Evolutionary conservation across 2,329 filamentous ascomycete genomes (phyloP).

Genomic region (Coleophoma crateriformis): DNA sequence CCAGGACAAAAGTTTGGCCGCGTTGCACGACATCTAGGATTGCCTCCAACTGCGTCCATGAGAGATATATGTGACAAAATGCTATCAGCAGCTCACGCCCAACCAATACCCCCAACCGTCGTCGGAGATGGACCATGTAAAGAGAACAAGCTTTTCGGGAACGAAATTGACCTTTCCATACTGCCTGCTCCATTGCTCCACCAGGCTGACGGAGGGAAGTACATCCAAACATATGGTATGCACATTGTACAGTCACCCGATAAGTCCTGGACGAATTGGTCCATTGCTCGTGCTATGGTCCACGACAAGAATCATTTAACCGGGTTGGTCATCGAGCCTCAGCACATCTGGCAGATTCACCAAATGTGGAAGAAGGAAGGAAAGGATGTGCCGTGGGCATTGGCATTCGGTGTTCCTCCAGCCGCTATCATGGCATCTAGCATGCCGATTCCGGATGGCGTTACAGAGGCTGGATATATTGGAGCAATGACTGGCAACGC

Average conservation of each 20-base stretch:
- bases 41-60: conserved; percentile 31
- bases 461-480: conserved; percentile 42
- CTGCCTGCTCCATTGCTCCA: conserved; percentile 38
- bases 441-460: conserved; percentile 43
- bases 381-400: conserved; percentile 39
- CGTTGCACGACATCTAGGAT: conserved; percentile 34
- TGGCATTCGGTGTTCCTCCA: conserved; percentile 43
- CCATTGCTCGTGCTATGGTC: conserved; percentile 40
- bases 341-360: conserved; percentile 41
- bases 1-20: conserved; percentile 31
- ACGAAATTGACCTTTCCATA: conserved; percentile 35
- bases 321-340: conserved; percentile 35
- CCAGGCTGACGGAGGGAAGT: conserved; percentile 40
- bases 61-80: conserved; percentile 37
- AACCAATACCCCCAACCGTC: conserved; percentile 27
- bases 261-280: conserved; percentile 42
- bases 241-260: conserved; percentile 39
- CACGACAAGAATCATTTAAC: conserved; percentile 34
- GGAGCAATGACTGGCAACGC: conserved; percentile 38
- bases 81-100: conserved; percentile 26
- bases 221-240: conserved; percentile 45
- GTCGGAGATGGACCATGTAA: conserved; percentile 36
- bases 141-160: conserved; percentile 30
- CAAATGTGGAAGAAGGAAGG: conserved; percentile 40
- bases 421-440: conserved; percentile 40